Conservation (phyloP, 1,284 basidiomycete species). For the Cryptococcus sp. region DNA sequence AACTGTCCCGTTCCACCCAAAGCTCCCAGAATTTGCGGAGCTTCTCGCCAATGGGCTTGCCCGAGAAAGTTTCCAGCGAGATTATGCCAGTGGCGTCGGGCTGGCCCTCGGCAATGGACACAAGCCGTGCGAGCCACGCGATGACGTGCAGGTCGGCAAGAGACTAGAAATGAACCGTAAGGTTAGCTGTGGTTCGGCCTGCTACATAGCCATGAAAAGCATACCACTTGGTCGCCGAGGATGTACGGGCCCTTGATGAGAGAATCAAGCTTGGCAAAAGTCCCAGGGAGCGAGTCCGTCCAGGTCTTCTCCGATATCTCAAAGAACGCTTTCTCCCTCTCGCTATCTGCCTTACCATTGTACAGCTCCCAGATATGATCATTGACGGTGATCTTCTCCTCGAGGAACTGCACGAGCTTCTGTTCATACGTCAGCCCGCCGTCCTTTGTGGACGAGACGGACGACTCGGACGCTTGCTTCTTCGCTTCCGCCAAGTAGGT, state of each 20-base stretch:
- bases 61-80: slow-evolving; percentile 35
- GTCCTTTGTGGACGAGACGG: slow-evolving; percentile 49
- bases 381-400: slow-evolving; percentile 48
- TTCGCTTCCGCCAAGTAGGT: slow-evolving; percentile 55
- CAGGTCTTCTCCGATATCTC: slow-evolving; percentile 51
- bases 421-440: slow-evolving; percentile 34
- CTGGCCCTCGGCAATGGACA: slow-evolving; percentile 58
- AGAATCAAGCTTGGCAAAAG: slow-evolving; percentile 55
- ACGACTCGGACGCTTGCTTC: slow-evolving; percentile 51
- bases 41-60: slow-evolving; percentile 41
- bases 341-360: slow-evolving; percentile 32
- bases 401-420: slow-evolving; percentile 47
- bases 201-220: too few species aligned
- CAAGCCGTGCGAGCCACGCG: slow-evolving; percentile 68
- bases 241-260: slow-evolving; percentile 67
- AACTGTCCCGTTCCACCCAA: slow-evolving; percentile 62
- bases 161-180: too few species aligned
- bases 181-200: too few species aligned
- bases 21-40: slow-evolving; percentile 60
- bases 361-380: slow-evolving; percentile 46
- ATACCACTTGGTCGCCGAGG: slow-evolving; percentile 58
- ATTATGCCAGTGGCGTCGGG: slow-evolving; percentile 51
- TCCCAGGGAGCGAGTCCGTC: slow-evolving; percentile 53
- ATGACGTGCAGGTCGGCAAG: slow-evolving; percentile 75
- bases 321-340: slow-evolving; percentile 45